A percentile compares a stretch with the other conserved stretches of the same genome.
These are phyloP conservation scores for Diaporthe caulivora DNA, from an alignment of 2,329 filamentous ascomycete genomes.

Conservation along the genomic window DNA sequence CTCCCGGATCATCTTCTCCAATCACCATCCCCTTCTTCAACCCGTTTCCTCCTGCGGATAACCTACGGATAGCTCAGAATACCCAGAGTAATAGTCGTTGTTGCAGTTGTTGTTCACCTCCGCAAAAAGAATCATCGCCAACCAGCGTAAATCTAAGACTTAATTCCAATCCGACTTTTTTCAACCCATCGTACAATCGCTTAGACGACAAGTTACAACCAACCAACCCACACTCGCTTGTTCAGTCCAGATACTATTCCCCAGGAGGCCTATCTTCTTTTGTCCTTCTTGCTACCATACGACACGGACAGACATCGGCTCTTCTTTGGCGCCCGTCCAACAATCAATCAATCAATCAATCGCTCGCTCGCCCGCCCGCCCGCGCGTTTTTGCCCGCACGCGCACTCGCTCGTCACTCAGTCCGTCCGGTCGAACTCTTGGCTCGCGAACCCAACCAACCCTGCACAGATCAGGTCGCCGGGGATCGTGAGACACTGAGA, in stretches of 20 bases:
- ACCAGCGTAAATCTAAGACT: slow-evolving; percentile 28
- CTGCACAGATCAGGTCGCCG: slow-evolving; percentile 31
- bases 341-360: no score
- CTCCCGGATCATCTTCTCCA: not conserved
- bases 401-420: not conserved
- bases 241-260: not conserved
- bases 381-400: no score
- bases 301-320: not conserved
- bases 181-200: not conserved
- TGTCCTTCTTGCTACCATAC: not conserved
- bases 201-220: slow-evolving; percentile 1
- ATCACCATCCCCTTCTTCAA: not conserved
- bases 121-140: slow-evolving; percentile 3
- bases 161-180: slow-evolving; percentile 19
- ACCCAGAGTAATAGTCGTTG: slow-evolving; percentile 21
- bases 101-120: slow-evolving; percentile 14
- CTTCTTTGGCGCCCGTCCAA: slow-evolving; percentile 16
- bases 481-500: slow-evolving; percentile 48
- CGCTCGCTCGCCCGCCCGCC: not conserved
- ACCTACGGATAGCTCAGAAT: slow-evolving; percentile 15
- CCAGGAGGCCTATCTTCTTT: not conserved
- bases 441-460: slow-evolving; percentile 21
- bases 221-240: slow-evolving; percentile 8
- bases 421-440: not conserved
- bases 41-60: no score